These are phyloP conservation scores for Tylopilus plumbeoviolaceoides DNA, from an alignment of 768 basidiomycete species.

Conservation along the genomic window DNA sequence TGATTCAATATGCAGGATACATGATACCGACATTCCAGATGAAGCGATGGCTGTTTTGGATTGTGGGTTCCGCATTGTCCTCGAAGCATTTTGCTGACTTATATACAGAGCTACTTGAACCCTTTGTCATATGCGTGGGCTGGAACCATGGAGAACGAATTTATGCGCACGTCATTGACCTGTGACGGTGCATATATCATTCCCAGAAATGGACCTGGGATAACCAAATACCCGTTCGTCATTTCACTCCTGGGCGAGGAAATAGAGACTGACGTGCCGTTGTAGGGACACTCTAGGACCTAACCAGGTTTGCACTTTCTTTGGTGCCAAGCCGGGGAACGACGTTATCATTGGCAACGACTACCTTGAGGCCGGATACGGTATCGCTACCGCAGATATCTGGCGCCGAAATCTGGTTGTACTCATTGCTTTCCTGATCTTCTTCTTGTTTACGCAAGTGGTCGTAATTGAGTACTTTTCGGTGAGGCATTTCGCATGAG, in stretches of 20 bases:
- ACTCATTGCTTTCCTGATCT: constrained; percentile 61
- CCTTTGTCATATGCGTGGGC: constrained; percentile 77
- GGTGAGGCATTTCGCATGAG: constrained; percentile 33
- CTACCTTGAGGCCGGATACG: constrained; percentile 61
- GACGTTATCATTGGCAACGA: constrained; percentile 49
- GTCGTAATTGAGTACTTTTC: constrained; percentile 62
- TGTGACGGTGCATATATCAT: constrained; percentile 66
- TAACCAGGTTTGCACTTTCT: constrained; percentile 77
- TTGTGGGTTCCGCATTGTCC: constrained; percentile 40
- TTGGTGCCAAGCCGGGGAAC: constrained; percentile 58
- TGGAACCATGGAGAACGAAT: constrained; percentile 82
- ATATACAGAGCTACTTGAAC: constrained; percentile 64
- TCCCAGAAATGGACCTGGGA: constrained; percentile 56
- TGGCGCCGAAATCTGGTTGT: constrained; percentile 72
- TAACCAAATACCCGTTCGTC: constrained; percentile 60
- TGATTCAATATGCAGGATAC: constrained; percentile 67
- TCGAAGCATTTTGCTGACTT: constrained; percentile 6
- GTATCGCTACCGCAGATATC: constrained; percentile 45
- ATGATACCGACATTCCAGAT: constrained; percentile 63
- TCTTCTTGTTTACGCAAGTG: constrained; percentile 68
- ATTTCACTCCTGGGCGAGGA: background rate
- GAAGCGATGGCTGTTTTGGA: constrained; percentile 86
- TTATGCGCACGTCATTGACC: constrained; percentile 56
- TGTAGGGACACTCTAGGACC: constrained; percentile 47
- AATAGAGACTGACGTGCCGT: constrained; percentile 11